Percentiles rank a stretch among this genome's conserved stretches.
These are phyloP conservation scores for Microdochium paspali DNA, from an alignment of 2,329 filamentous ascomycete species.

Conservation along the genomic window DNA sequence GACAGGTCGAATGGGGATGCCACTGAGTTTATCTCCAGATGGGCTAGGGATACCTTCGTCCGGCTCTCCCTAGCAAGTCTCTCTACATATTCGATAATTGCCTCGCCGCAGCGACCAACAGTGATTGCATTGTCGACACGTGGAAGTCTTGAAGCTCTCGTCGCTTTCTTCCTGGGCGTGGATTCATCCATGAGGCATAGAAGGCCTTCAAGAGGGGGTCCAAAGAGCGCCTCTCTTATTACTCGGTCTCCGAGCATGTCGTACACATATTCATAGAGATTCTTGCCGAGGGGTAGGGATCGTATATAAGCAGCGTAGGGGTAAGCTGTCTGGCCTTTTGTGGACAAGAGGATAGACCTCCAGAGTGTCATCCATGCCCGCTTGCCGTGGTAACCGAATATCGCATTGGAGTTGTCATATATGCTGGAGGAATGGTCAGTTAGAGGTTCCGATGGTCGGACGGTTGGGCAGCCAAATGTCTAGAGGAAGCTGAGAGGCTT, in stretches of 20 bases:
- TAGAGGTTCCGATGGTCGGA: background rate
- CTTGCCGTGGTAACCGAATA: slow-evolving; percentile 28
- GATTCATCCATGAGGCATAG: slow-evolving; percentile 13
- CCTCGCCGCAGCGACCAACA: slow-evolving; percentile 41
- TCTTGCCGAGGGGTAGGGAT: slow-evolving; percentile 47
- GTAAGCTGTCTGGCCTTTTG: slow-evolving; percentile 50
- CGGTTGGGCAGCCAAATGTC: background rate
- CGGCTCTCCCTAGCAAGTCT: slow-evolving; percentile 25
- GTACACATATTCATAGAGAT: slow-evolving; percentile 48
- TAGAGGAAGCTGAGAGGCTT: slow-evolving; percentile 8
- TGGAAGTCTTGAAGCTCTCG: slow-evolving; percentile 5
- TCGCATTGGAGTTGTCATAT: slow-evolving; percentile 33
- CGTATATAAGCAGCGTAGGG: slow-evolving; percentile 63
- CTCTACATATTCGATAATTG: slow-evolving; percentile 42
- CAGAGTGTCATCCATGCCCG: slow-evolving; percentile 55
- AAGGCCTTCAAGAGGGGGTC: slow-evolving; percentile 25
- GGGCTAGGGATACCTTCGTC: slow-evolving; percentile 43
- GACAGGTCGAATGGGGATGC: slow-evolving; percentile 41
- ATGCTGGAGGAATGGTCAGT: slow-evolving; percentile 25
- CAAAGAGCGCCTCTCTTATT: slow-evolving; percentile 27
- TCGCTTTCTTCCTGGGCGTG: slow-evolving; percentile 10
- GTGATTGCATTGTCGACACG: slow-evolving; percentile 25
- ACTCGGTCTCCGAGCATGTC: slow-evolving; percentile 28
- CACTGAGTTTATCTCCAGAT: slow-evolving; percentile 42
- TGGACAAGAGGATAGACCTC: slow-evolving; percentile 59